Percentiles rank a stretch among this genome's conserved stretches.
phyloP scores from a whole-genome alignment of 2,329 filamentous ascomycete species.

The Rutstroemia sp. region DNA sequence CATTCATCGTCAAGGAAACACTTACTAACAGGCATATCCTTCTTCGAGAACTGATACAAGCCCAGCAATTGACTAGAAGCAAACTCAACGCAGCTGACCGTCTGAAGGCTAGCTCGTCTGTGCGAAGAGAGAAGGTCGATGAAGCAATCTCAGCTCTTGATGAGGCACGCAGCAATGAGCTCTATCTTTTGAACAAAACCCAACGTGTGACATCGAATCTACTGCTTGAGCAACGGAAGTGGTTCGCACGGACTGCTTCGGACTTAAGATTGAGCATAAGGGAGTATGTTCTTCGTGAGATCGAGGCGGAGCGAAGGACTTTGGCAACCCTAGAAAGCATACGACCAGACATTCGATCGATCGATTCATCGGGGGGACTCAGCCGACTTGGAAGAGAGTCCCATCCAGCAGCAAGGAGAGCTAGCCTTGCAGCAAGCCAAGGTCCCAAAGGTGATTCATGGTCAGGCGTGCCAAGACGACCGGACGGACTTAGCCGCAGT shows the following conservation, averaged over 20 bases:
- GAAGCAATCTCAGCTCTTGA: conserved; percentile 90
- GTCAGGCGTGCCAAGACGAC: conserved; percentile 78
- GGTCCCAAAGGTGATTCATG: conserved; percentile 97
- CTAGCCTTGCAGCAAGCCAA: conserved; percentile 78
- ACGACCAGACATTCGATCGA: conserved; percentile 83
- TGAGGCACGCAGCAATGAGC: conserved; percentile 76
- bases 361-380: conserved; percentile 84
- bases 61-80: conserved; percentile 75
- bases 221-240: conserved; percentile 78
- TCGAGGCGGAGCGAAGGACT: conserved; percentile 88
- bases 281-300: conserved; percentile 90
- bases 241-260: conserved; percentile 80
- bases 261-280: conserved; percentile 78
- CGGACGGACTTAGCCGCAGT: conserved; percentile 70
- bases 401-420: conserved; percentile 65
- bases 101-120: conserved; percentile 77
- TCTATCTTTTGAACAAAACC: conserved; percentile 77
- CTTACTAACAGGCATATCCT: conserved; percentile 96
- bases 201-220: conserved; percentile 85
- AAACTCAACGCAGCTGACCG: conserved; percentile 83
- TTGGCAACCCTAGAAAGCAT: conserved; percentile 91
- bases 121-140: conserved; percentile 92
- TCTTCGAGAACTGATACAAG: conserved; percentile 84
- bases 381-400: conserved; percentile 83
- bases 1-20: conserved; percentile 97